Conservation (phyloP, 805 yeast genomes). For the Cyberlindnera euphorbiiphila region DNA sequence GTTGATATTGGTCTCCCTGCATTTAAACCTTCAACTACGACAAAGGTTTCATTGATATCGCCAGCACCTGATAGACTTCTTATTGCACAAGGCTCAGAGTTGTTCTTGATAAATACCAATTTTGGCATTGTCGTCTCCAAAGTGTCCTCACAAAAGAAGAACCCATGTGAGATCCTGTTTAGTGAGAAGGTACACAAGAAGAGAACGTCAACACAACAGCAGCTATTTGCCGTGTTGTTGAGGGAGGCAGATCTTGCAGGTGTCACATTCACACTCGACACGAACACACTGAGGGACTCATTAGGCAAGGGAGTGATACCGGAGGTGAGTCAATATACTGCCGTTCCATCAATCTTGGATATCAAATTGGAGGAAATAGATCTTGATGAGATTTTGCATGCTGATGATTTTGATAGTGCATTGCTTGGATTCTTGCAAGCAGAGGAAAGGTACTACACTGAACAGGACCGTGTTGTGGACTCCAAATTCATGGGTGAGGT, state of each 20-base stretch:
- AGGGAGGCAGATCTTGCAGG: slow-evolving; percentile 27
- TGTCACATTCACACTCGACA: slow-evolving; percentile 52
- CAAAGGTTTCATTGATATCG: slow-evolving; percentile 19
- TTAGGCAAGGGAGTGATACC: slow-evolving; percentile 50
- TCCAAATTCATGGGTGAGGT: slow-evolving; percentile 47
- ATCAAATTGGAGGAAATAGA: slow-evolving; percentile 16
- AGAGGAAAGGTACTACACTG: slow-evolving; percentile 52
- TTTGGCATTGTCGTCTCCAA: slow-evolving; percentile 26
- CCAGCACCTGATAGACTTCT: slow-evolving; percentile 28
- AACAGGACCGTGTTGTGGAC: slow-evolving; percentile 63
- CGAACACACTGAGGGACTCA: slow-evolving; percentile 64
- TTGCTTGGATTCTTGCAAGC: slow-evolving; percentile 32
- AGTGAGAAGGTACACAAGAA: slow-evolving; percentile 11
- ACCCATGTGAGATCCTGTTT: slow-evolving; percentile 14
- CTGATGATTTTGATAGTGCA: slow-evolving; percentile 29
- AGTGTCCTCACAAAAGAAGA: slow-evolving; percentile 18
- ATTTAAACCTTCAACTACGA: neutral
- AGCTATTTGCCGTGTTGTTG: slow-evolving; percentile 20
- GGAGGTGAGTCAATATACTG: slow-evolving; percentile 9
- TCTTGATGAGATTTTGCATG: slow-evolving; percentile 23
- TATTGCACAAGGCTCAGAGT: slow-evolving; percentile 23
- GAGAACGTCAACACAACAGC: slow-evolving; percentile 11
- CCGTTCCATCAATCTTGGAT: slow-evolving; percentile 29
- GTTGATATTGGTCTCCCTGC: slow-evolving; percentile 4
- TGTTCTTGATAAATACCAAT: slow-evolving; percentile 36